Percentiles rank a stretch among this genome's conserved stretches.
These are phyloP conservation scores for Candida mesenterica DNA, from an alignment of 1,139 yeast species.

Conservation along the genomic window DNA sequence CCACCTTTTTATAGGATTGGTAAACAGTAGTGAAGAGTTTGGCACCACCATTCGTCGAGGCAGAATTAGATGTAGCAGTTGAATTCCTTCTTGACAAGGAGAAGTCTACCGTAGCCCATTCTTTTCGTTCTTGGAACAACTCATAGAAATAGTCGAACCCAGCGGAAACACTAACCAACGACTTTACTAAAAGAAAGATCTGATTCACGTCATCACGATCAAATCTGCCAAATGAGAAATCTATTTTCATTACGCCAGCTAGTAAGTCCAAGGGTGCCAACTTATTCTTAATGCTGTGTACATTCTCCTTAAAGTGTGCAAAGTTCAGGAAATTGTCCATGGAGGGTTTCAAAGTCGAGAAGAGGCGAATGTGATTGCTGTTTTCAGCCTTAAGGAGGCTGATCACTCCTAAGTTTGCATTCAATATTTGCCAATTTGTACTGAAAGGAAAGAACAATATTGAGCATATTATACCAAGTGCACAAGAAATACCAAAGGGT, in stretches of 20 bases:
- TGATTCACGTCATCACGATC: slow-evolving; percentile 31
- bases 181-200: slow-evolving; percentile 24
- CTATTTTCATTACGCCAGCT: slow-evolving; percentile 14
- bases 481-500: slow-evolving; percentile 27
- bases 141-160: slow-evolving; percentile 34
- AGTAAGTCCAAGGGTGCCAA: slow-evolving; percentile 22
- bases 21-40: slow-evolving; percentile 27
- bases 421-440: slow-evolving; percentile 24
- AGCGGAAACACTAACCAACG: slow-evolving; percentile 23
- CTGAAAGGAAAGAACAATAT: slow-evolving; percentile 33
- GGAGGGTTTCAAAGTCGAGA: slow-evolving; percentile 31
- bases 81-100: slow-evolving; percentile 16
- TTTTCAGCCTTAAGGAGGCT: slow-evolving; percentile 16
- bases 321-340: slow-evolving; percentile 24
- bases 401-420: slow-evolving; percentile 18
- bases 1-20: slow-evolving; percentile 33
- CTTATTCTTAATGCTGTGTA: slow-evolving; percentile 19
- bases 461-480: slow-evolving; percentile 19
- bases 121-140: slow-evolving; percentile 28
- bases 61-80: slow-evolving; percentile 5
- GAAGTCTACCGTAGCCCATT: slow-evolving; percentile 15
- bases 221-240: slow-evolving; percentile 30
- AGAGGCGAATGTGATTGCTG: slow-evolving; percentile 23
- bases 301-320: slow-evolving; percentile 19
- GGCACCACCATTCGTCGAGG: slow-evolving; percentile 17